These are phyloP conservation scores for Tremellales sp. DNA, from an alignment of 1,284 basidiomycete species.

Conservation along the genomic window DNA sequence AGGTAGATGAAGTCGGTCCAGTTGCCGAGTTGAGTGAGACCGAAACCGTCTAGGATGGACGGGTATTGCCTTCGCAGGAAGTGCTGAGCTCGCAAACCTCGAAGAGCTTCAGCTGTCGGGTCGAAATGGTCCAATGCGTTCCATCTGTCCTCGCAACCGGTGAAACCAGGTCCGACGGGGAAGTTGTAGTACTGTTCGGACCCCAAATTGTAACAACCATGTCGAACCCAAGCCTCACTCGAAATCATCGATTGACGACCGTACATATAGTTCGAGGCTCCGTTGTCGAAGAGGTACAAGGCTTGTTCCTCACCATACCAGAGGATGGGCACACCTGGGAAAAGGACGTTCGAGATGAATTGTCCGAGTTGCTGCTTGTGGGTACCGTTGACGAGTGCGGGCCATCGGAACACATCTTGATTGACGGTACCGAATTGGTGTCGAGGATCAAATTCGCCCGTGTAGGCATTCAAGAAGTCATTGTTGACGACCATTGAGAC, in stretches of 20 bases:
- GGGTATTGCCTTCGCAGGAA: slow-evolving; percentile 64
- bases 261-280: slow-evolving; percentile 74
- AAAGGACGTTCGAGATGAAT: slow-evolving; percentile 71
- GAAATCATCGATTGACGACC: slow-evolving; percentile 87
- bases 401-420: slow-evolving; percentile 91
- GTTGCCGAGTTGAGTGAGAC: slow-evolving; percentile 70
- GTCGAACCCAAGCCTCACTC: slow-evolving; percentile 79
- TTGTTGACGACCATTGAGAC: slow-evolving; percentile 82
- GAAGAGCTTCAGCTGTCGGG: slow-evolving; percentile 71
- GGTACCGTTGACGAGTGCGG: slow-evolving; percentile 74
- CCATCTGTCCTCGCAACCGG: slow-evolving; percentile 81
- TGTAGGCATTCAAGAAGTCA: slow-evolving; percentile 72
- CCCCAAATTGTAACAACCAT: slow-evolving; percentile 83
- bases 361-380: slow-evolving; percentile 67
- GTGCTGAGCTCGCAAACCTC: slow-evolving; percentile 68
- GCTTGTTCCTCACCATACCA: slow-evolving; percentile 86
- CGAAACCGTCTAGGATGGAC: slow-evolving; percentile 76
- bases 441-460: slow-evolving; percentile 65
- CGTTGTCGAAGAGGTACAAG: slow-evolving; percentile 76
- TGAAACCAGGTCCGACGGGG: slow-evolving; percentile 67
- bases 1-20: slow-evolving; percentile 72
- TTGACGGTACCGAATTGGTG: slow-evolving; percentile 88
- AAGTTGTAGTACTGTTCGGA: slow-evolving; percentile 87
- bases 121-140: slow-evolving; percentile 90
- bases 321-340: slow-evolving; percentile 80